These are phyloP conservation scores for Syzygium oleosum DNA, from an alignment of 345 rosid genomes.

Conservation along the genomic window DNA sequence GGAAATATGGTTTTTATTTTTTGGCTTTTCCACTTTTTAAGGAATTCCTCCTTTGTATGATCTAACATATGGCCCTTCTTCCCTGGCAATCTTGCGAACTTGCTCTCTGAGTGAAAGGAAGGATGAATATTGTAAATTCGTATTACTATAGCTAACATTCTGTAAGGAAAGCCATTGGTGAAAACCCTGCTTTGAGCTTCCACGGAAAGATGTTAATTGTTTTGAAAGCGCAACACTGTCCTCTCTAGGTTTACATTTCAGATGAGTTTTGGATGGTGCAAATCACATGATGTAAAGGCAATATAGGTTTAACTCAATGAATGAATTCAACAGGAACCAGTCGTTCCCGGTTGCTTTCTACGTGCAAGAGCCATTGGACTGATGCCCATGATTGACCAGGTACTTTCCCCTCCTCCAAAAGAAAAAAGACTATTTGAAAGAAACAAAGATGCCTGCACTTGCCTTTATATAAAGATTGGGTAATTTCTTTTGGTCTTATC, in stretches of 20 bases:
- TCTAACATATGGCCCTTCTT: not conserved
- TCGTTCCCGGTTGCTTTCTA: conserved; percentile 89
- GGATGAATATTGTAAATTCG: not conserved
- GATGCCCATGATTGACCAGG: conserved; percentile 99
- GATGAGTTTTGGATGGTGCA: not conserved
- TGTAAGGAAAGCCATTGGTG: not conserved
- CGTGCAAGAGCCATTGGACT: conserved; percentile 95
- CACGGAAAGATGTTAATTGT: not conserved
- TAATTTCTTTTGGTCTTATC: not conserved
- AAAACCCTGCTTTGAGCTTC: not conserved
- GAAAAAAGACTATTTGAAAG: not conserved
- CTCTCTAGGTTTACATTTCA: not conserved
- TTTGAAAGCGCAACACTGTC: not conserved
- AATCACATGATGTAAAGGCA: not conserved
- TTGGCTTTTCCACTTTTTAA: not conserved
- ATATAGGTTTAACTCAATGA: not conserved
- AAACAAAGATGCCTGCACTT: not conserved
- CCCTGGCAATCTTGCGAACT: not conserved
- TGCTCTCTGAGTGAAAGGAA: not conserved
- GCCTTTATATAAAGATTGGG: not conserved
- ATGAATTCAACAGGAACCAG: conserved; percentile 61
- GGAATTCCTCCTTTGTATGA: not conserved
- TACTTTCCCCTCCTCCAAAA: not conserved
- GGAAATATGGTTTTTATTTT: not conserved
- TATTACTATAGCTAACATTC: not conserved